A percentile compares a stretch with the other conserved stretches of the same genome.
Conservation (phyloP, 305 asterid species). For the Fraxinus sp. region DNA sequence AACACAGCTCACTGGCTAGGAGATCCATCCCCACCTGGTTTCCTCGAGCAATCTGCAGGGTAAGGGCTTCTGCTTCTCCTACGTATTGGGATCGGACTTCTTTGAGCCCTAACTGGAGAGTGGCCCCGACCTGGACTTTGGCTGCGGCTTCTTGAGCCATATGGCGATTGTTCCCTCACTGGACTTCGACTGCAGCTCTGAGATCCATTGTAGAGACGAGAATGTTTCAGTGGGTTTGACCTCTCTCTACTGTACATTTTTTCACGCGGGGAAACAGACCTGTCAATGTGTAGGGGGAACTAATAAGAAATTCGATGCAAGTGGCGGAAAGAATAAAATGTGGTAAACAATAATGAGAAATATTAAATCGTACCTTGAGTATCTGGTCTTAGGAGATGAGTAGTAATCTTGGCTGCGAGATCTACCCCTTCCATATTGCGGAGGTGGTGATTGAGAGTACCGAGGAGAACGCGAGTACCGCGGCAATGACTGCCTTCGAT, state of each 20-base stretch:
- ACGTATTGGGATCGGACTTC: constrained; percentile 34
- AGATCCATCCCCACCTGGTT: constrained; percentile 43
- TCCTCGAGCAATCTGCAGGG: constrained; percentile 33
- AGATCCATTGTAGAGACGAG: constrained; percentile 41
- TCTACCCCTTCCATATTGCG: constrained; percentile 55
- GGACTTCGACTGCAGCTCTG: constrained; percentile 46
- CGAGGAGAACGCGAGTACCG: constrained; percentile 78
- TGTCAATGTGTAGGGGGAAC: constrained; percentile 14
- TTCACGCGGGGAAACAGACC: constrained; percentile 72
- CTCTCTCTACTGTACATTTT: constrained; percentile 60
- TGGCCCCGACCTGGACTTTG: constrained; percentile 52
- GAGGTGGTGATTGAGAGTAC: constrained; percentile 23
- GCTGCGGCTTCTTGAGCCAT: constrained; percentile 69
- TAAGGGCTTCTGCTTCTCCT: constrained; percentile 54
- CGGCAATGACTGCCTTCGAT: constrained; percentile 73
- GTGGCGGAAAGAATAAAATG: constrained; percentile 17
- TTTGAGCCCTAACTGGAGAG: constrained; percentile 33
- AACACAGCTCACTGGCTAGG: constrained; percentile 32
- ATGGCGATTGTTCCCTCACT: constrained; percentile 52
- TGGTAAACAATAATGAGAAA: constrained; percentile 1
- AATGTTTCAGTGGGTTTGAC: constrained; percentile 46
- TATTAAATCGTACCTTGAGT: constrained; percentile 52
- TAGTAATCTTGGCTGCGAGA: constrained; percentile 66
- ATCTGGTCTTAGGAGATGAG: constrained; percentile 66
- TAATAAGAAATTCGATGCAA: not conserved